These are phyloP conservation scores for Tetraselmis striata DNA, from an alignment of 139 green algal species.

Conservation along the genomic window DNA sequence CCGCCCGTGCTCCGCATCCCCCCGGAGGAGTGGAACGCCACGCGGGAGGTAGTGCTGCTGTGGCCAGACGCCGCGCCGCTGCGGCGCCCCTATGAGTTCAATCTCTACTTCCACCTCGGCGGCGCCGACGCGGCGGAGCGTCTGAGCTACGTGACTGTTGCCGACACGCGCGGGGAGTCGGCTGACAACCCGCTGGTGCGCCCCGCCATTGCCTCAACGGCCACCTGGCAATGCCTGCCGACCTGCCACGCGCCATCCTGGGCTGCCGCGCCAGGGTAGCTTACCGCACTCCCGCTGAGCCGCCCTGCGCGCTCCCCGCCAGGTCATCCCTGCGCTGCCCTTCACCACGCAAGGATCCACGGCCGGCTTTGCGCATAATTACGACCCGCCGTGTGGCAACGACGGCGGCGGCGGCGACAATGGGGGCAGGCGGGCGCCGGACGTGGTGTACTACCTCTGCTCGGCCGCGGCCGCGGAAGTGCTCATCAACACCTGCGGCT, in stretches of 20 bases:
- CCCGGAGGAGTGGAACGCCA: neutral
- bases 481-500: neutral
- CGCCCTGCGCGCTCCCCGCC: no score
- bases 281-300: no score
- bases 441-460: neutral
- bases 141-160: neutral
- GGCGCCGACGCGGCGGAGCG: neutral
- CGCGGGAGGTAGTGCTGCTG: neutral
- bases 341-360: neutral
- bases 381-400: neutral
- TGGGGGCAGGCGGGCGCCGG: no score
- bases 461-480: neutral
- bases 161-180: neutral
- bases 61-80: neutral
- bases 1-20: neutral
- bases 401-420: neutral
- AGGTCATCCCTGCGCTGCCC: neutral
- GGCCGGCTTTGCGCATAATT: neutral
- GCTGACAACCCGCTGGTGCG: neutral
- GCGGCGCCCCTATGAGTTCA: neutral
- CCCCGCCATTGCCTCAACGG: neutral
- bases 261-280: no score
- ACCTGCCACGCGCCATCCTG: no score
- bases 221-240: no score
- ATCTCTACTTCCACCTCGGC: neutral